phyloP scores from a whole-genome alignment of 2,329 filamentous ascomycete genomes.

The Ascochyta koolunga region DNA sequence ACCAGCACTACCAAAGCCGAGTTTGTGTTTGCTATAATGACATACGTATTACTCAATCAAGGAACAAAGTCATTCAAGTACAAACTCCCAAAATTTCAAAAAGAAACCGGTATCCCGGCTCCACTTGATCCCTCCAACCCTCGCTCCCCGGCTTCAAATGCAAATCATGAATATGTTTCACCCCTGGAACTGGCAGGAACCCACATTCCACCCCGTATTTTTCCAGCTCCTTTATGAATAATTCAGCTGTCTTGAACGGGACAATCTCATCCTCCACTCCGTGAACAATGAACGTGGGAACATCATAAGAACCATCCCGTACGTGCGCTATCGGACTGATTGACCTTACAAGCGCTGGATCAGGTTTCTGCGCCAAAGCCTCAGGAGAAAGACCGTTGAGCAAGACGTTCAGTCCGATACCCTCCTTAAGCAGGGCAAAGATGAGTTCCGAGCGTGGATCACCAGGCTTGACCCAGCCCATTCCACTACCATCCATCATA shows the following conservation, averaged over 20 bases:
- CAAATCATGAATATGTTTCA: conserved; percentile 16
- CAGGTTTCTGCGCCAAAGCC: not conserved
- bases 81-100: not conserved
- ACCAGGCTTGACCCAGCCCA: conserved; percentile 11
- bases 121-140: conserved; percentile 5
- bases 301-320: conserved; percentile 10
- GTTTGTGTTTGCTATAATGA: no score
- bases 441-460: conserved; percentile 22
- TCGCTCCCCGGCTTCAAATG: conserved; percentile 1
- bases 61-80: no score
- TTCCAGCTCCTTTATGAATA: conserved; percentile 5
- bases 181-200: conserved; percentile 8
- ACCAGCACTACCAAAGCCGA: no score
- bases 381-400: conserved; percentile 18
- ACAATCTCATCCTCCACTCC: conserved; percentile 18
- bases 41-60: no score
- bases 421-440: conserved; percentile 15
- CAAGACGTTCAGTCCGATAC: conserved; percentile 12
- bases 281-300: conserved; percentile 24
- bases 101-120: not conserved
- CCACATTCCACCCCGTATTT: conserved; percentile 5
- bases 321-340: conserved; percentile 21
- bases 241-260: conserved; percentile 1
- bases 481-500: not conserved
- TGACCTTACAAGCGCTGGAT: conserved; percentile 1